Evolutionary conservation across 345 rosid genomes (phyloP), one percentile per base, ranked within the genome.

Genomic region (Pistacia vera): DNA sequence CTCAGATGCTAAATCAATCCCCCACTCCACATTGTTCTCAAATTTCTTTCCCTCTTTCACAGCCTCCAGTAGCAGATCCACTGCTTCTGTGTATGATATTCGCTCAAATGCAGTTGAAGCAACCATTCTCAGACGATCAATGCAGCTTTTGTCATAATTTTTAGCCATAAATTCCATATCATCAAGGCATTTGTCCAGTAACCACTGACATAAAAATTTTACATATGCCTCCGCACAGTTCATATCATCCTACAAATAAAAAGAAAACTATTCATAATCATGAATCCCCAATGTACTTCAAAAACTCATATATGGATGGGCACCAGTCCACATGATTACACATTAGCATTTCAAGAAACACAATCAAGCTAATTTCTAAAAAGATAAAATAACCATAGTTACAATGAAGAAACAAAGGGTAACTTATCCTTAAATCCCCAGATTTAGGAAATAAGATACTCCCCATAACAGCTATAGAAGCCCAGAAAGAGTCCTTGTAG

Each of bases 221-320:
- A 95, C 98, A 66, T 93, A 95, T 28, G 98, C 97, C 88, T 95
- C 99, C 0, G 99, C 99, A 76, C 98, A 95, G 82, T 93, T 92
- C 98, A 95, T 95, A 83, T 92, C 96, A 77, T 93, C 94, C 98
- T 95, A 79, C 79, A 86, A 68, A 79, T 58, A 60, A 16, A 30
- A 77, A 51, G 59, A 57, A 1, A 49, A 57, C 52, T 35, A 25
- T 20, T 22, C 25, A 9, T 17, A 49, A 51, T 63, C 44, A 35
- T 10, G 8, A 6, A 12, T 54, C n/a, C 12, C 12, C 36, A 36
- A 16, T 69, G 58, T 10, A 52, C 3, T 52, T 69, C 2, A 0
- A 70, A 70, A 36, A 33, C 8, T 36, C 11, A 36, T 57, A 13
- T 17, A 36, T 38, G n/a, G 18, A 16, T 54, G 4, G 17, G 17